Evolutionary conservation across 306 rosid species (phyloP).

Genomic region (Pyrus bretschneideri): DNA sequence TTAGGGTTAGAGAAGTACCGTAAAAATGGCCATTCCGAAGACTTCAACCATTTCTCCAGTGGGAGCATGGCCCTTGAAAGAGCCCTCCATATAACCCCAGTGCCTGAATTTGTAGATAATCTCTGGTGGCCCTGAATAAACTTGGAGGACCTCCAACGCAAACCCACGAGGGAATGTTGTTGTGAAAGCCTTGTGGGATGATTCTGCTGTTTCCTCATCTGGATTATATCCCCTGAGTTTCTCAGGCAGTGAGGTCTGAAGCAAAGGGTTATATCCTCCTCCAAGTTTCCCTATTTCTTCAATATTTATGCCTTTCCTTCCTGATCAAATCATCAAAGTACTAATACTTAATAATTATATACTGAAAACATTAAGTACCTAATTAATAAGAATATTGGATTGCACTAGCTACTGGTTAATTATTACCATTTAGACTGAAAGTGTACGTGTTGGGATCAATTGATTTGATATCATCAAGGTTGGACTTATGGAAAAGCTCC

Average conservation of each 20-base stretch:
- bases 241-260: conserved; percentile 53
- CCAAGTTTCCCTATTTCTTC: conserved; percentile 48
- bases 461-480: conserved; percentile 26
- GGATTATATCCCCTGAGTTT: conserved; percentile 42
- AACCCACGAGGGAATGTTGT: conserved; percentile 65
- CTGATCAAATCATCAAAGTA: conserved; percentile 18
- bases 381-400: not conserved
- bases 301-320: conserved; percentile 27
- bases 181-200: conserved; percentile 39
- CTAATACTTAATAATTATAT: too few species aligned
- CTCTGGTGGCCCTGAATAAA: conserved; percentile 50
- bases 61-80: conserved; percentile 57
- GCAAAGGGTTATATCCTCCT: conserved; percentile 50
- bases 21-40: conserved; percentile 46
- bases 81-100: conserved; percentile 76
- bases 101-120: conserved; percentile 64
- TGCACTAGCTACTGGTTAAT: not conserved
- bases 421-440: conserved; percentile 47
- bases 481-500: conserved; percentile 48
- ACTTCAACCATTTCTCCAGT: conserved; percentile 47
- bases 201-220: conserved; percentile 33
- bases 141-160: conserved; percentile 48
- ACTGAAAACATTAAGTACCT: not conserved
- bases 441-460: conserved; percentile 39
- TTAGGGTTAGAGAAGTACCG: conserved; percentile 15